phyloP scores from a whole-genome alignment of 495 filamentous ascomycete species.

The Penicillium ochrochloron region DNA sequence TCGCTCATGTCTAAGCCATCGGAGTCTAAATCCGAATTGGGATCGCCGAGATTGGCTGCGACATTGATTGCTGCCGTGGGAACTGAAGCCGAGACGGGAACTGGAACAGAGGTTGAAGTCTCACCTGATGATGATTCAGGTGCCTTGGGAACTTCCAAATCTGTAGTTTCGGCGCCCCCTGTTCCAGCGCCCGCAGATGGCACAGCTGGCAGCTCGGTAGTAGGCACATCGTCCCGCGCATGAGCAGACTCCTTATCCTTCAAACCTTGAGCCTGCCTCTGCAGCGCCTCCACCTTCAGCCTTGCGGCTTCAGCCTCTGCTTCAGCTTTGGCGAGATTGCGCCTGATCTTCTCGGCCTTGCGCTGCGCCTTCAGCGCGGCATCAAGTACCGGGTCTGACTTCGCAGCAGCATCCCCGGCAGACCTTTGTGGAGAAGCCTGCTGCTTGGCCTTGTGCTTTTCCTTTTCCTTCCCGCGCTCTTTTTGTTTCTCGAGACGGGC shows the following conservation, averaged over 20 bases:
- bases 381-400: constrained; percentile 36
- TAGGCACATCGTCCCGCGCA: constrained; percentile 6
- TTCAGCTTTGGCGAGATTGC: constrained; percentile 54
- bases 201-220: background rate
- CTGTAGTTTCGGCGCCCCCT: too few relatives aligned
- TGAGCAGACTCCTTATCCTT: constrained; percentile 9
- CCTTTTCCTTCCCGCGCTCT: constrained; percentile 32
- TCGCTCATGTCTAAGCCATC: constrained; percentile 36
- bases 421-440: constrained; percentile 12
- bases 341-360: constrained; percentile 55
- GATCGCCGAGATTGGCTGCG: background rate
- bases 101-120: background rate
- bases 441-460: constrained; percentile 37
- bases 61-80: background rate
- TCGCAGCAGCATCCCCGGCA: background rate
- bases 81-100: background rate
- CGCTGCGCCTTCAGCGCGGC: constrained; percentile 49
- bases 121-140: background rate
- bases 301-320: constrained; percentile 50
- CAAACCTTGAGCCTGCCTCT: constrained; percentile 29
- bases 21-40: constrained; percentile 7
- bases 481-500: constrained; percentile 39
- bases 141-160: background rate
- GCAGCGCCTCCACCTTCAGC: constrained; percentile 41
- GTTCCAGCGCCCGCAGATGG: constrained; percentile 13